These are phyloP conservation scores for Citrullus mucosospermus DNA, from an alignment of 306 rosid species.

Conservation along the genomic window DNA sequence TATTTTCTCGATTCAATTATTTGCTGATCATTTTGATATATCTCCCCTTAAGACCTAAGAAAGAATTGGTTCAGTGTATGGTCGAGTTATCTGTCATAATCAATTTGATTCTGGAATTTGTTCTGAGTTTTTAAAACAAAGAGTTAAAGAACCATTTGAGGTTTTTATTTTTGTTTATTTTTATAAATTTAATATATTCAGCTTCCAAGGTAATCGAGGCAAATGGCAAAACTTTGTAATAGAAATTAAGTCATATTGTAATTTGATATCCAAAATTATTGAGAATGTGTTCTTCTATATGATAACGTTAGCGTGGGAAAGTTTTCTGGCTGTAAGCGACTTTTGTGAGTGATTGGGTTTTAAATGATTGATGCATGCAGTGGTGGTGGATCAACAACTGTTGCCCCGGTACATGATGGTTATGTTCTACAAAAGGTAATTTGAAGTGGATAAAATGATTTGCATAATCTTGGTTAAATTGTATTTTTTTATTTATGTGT, in stretches of 20 bases:
- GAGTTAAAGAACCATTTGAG: not conserved
- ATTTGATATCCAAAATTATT: not conserved
- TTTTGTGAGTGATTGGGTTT: not conserved
- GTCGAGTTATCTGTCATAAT: not conserved
- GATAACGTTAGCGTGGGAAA: not conserved
- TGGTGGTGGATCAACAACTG: constrained; percentile 96
- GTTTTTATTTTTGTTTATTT: not conserved
- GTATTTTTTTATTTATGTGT: not conserved
- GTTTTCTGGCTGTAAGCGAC: not conserved
- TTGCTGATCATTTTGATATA: not conserved
- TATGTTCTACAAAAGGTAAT: constrained; percentile 93
- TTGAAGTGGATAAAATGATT: not conserved
- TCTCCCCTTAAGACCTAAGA: not conserved
- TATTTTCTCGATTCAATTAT: not conserved
- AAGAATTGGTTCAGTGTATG: not conserved
- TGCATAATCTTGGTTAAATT: not conserved
- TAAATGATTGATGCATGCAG: constrained; percentile 19
- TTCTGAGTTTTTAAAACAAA: not conserved
- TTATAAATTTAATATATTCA: not conserved
- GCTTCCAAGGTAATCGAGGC: not conserved
- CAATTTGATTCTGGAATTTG: not conserved
- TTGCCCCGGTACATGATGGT: constrained; percentile 98
- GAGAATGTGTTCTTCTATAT: not conserved
- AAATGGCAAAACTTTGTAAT: not conserved
- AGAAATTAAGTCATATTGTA: not conserved